These are phyloP conservation scores for Xylaria sp. DNA, from an alignment of 2,329 filamentous ascomycete species.

Conservation along the genomic window DNA sequence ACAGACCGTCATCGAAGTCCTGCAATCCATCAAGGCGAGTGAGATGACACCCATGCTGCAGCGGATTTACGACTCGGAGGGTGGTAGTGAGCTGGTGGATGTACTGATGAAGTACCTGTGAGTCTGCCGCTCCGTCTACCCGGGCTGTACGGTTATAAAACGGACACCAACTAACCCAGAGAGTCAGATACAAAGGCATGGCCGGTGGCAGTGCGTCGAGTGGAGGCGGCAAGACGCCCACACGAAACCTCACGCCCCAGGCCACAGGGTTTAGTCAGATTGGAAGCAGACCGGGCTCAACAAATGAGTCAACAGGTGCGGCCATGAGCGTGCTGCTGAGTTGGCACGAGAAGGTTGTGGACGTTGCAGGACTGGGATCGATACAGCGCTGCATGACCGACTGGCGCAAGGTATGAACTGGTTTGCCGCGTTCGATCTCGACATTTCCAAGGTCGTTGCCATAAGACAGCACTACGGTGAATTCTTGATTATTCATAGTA, in stretches of 20 bases:
- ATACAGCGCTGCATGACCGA: constrained; percentile 97
- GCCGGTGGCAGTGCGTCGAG: constrained; percentile 56
- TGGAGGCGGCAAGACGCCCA: constrained; percentile 55
- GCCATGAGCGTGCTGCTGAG: constrained; percentile 97
- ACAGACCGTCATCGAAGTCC: constrained; percentile 88
- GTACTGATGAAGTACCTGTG: constrained; percentile 98
- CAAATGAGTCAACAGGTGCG: constrained; percentile 78
- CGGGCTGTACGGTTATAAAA: constrained; percentile 2
- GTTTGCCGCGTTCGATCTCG: constrained; percentile 12
- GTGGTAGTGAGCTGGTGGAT: constrained; percentile 87
- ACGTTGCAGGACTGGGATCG: constrained; percentile 89
- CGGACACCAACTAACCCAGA: constrained; percentile 28
- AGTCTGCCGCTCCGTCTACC: constrained; percentile 50
- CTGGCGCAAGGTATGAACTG: constrained; percentile 80
- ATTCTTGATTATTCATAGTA: constrained; percentile 7
- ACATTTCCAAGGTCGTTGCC: constrained; percentile 13
- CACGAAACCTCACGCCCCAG: constrained; percentile 74
- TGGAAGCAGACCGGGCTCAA: constrained; percentile 61
- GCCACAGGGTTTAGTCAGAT: constrained; percentile 91
- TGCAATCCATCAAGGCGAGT: constrained; percentile 94
- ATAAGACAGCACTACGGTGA: neutral
- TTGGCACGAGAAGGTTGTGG: constrained; percentile 99
- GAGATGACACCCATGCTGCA: constrained; percentile 93
- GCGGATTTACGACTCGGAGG: constrained; percentile 80
- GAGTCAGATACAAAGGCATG: constrained; percentile 89